Percentiles rank a stretch among this genome's conserved stretches.
phyloP scores from a whole-genome alignment of 495 filamentous ascomycete genomes.

The Daldinia grandis region DNA sequence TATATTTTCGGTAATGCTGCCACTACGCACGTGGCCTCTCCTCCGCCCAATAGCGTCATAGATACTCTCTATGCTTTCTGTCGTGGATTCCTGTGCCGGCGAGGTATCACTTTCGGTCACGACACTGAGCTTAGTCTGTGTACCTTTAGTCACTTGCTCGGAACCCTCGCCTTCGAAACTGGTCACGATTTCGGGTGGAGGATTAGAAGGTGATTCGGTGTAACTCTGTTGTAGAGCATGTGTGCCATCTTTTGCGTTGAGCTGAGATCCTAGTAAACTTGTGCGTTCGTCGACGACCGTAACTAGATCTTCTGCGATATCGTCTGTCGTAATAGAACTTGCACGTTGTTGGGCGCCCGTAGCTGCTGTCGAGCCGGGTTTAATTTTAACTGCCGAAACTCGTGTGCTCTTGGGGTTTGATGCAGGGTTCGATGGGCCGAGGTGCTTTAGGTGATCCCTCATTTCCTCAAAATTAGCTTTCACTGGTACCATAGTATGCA shows the following conservation, averaged over 20 bases:
- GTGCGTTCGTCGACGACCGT: conserved; percentile 52
- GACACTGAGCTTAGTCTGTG: conserved; percentile 30
- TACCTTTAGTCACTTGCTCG: conserved; percentile 32
- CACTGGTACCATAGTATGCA: conserved; percentile 52
- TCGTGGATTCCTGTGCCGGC: conserved; percentile 42
- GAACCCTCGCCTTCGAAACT: conserved; percentile 32
- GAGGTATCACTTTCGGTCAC: conserved; percentile 25
- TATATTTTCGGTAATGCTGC: conserved; percentile 89
- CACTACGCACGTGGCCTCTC: conserved; percentile 72
- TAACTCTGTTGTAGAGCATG: conserved; percentile 72
- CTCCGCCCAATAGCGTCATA: conserved; percentile 46
- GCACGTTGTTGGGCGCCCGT: conserved; percentile 36
- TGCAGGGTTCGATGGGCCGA: conserved; percentile 92
- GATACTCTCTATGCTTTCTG: conserved; percentile 27
- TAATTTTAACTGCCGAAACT: conserved; percentile 92
- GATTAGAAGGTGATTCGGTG: conserved; percentile 56
- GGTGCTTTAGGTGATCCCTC: conserved; percentile 82
- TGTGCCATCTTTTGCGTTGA: conserved; percentile 70
- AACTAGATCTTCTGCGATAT: conserved; percentile 28
- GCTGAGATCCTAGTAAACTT: conserved; percentile 49
- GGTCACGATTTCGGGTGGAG: conserved; percentile 43
- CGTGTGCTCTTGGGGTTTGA: conserved; percentile 82
- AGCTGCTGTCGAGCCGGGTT: conserved; percentile 59
- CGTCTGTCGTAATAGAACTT: conserved; percentile 27
- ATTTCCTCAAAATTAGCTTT: conserved; percentile 70